Conservation (phyloP, 106 monocot species). For the Dendrobium nobile region DNA sequence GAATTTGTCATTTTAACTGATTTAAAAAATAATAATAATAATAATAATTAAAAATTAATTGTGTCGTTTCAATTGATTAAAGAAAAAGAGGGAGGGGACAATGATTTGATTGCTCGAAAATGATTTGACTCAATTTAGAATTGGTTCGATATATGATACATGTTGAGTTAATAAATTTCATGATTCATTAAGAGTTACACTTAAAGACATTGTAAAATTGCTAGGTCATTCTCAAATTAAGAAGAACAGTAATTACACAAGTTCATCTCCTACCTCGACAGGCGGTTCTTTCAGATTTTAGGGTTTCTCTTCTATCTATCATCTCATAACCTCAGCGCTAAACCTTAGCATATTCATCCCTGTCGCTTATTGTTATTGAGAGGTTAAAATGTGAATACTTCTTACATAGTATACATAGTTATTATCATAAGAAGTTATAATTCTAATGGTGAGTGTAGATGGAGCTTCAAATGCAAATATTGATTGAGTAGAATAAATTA, state of each 20-base stretch:
- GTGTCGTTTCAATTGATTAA: too few relatives aligned
- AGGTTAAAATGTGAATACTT: neutral
- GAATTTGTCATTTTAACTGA: too few relatives aligned
- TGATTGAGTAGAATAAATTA: constrained; percentile 67
- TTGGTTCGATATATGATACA: too few relatives aligned
- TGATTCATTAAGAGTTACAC: too few relatives aligned
- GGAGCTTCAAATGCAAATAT: constrained; percentile 30
- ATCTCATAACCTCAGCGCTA: neutral
- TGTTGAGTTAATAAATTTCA: too few relatives aligned
- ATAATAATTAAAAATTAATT: too few relatives aligned
- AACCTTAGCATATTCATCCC: neutral
- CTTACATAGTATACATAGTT: neutral
- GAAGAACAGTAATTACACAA: neutral
- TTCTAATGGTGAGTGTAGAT: constrained; percentile 32
- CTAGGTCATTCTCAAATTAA: too few relatives aligned
- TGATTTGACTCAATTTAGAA: too few relatives aligned
- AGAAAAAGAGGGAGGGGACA: too few relatives aligned
- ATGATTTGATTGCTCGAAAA: too few relatives aligned
- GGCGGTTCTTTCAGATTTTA: neutral
- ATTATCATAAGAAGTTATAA: neutral
- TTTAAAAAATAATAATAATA: too few relatives aligned
- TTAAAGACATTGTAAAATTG: too few relatives aligned
- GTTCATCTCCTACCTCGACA: neutral
- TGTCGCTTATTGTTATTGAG: neutral
- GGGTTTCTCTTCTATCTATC: neutral